phyloP scores from a whole-genome alignment of 257 asterid genomes.

The Forsythia viridissima region DNA sequence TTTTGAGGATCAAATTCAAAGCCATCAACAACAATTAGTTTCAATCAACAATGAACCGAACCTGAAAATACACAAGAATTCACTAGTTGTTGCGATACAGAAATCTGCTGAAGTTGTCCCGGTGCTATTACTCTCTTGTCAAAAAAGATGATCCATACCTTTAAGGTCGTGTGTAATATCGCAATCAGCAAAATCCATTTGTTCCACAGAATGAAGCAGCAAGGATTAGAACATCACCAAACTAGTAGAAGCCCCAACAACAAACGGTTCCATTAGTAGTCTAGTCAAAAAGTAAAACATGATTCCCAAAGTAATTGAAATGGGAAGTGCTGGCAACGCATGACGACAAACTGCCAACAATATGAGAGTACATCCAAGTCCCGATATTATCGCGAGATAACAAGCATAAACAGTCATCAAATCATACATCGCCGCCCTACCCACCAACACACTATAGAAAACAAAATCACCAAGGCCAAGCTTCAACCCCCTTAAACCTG shows the following conservation, averaged over 20 bases:
- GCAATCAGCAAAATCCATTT: constrained; percentile 18
- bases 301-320: constrained; percentile 79
- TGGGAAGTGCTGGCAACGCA: constrained; percentile 96
- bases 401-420: constrained; percentile 97
- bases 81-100: constrained; percentile 16
- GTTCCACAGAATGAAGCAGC: constrained; percentile 7
- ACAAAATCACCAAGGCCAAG: constrained; percentile 97
- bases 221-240: constrained; percentile 74
- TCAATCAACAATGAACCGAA: constrained; percentile 30
- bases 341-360: constrained; percentile 79
- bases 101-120: constrained; percentile 12
- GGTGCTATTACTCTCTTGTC: constrained; percentile 10
- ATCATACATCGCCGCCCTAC: constrained; percentile 99
- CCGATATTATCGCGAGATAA: constrained; percentile 93
- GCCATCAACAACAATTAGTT: constrained; percentile 19
- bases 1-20: constrained; percentile 11
- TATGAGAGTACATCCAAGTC: constrained; percentile 89
- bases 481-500: constrained; percentile 60
- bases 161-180: not conserved
- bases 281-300: constrained; percentile 91
- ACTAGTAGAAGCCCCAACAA: constrained; percentile 83
- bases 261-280: constrained; percentile 88
- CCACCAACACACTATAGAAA: constrained; percentile 90
- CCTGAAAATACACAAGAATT: constrained; percentile 30
- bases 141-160: constrained; percentile 15